These are phyloP conservation scores for Alnus glutinosa DNA, from an alignment of 306 rosid species.

Conservation along the genomic window DNA sequence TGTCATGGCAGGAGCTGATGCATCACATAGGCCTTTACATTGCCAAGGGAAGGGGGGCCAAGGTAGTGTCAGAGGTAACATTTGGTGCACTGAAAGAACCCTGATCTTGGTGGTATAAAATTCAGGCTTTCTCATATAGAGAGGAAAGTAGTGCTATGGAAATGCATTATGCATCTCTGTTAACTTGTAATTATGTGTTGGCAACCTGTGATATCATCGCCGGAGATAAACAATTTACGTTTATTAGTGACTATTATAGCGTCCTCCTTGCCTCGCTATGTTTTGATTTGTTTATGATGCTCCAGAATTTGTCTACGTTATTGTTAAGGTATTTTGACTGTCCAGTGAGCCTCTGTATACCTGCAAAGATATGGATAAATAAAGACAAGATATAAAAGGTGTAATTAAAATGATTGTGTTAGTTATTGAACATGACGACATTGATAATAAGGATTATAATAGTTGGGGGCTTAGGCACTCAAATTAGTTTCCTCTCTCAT, in stretches of 20 bases:
- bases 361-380: neutral
- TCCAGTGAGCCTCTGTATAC: neutral
- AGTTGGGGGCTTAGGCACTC: no score
- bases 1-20: constrained; percentile 60
- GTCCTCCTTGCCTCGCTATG: neutral
- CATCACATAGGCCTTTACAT: constrained; percentile 89
- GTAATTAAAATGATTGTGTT: neutral
- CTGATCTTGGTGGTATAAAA: neutral
- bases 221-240: no score
- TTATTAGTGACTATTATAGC: neutral
- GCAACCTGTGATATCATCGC: constrained; percentile 5
- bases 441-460: no score
- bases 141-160: neutral
- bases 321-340: neutral
- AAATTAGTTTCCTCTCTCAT: neutral
- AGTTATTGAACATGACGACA: neutral
- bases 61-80: constrained; percentile 73
- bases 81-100: constrained; percentile 30
- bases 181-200: neutral
- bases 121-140: neutral
- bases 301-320: neutral
- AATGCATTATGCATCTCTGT: neutral
- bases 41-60: constrained; percentile 84
- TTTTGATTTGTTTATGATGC: neutral
- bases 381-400: neutral